These are phyloP conservation scores for Sporothrix globosa DNA, from an alignment of 2,329 filamentous ascomycete species.

Conservation along the genomic window DNA sequence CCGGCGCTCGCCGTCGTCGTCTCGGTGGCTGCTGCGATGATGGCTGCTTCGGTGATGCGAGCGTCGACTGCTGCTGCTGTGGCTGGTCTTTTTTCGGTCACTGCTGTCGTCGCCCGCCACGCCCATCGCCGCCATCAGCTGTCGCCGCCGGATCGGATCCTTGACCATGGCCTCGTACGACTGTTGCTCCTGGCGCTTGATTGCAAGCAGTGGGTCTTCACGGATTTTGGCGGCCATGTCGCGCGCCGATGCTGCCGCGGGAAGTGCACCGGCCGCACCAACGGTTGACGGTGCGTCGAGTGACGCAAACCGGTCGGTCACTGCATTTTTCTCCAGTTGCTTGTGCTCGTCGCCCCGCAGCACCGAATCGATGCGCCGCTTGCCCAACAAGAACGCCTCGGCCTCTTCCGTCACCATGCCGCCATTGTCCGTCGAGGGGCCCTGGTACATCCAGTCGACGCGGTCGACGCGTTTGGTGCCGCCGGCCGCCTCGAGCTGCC, in stretches of 20 bases:
- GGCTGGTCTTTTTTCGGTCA: conserved; percentile 39
- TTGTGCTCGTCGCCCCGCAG: conserved; percentile 80
- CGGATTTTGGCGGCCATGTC: conserved; percentile 86
- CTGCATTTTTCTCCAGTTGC: conserved; percentile 74
- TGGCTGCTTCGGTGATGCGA: conserved; percentile 35
- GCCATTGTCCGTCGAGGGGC: conserved; percentile 75
- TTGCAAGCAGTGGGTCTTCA: conserved; percentile 88
- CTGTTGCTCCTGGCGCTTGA: conserved; percentile 88
- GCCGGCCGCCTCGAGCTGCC: conserved; percentile 84
- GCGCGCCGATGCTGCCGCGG: conserved; percentile 61
- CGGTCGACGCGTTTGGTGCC: conserved; percentile 77
- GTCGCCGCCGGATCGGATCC: conserved; percentile 68
- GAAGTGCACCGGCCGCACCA: neutral
- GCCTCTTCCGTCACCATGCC: conserved; percentile 78
- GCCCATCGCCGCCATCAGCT: conserved; percentile 68
- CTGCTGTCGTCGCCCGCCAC: conserved; percentile 51
- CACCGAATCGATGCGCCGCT: conserved; percentile 82
- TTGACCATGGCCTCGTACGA: conserved; percentile 80
- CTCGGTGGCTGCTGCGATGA: conserved; percentile 47
- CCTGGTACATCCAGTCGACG: conserved; percentile 98
- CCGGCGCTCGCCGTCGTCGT: conserved; percentile 39
- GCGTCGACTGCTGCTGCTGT: conserved; percentile 36
- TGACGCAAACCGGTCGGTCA: conserved; percentile 62
- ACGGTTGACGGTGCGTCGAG: neutral
- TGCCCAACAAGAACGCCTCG: conserved; percentile 90